Percentiles rank a stretch among this genome's conserved stretches.
Evolutionary conservation across 352 stramenopile species (phyloP).

Genomic region (Pythium volutum): DNA sequence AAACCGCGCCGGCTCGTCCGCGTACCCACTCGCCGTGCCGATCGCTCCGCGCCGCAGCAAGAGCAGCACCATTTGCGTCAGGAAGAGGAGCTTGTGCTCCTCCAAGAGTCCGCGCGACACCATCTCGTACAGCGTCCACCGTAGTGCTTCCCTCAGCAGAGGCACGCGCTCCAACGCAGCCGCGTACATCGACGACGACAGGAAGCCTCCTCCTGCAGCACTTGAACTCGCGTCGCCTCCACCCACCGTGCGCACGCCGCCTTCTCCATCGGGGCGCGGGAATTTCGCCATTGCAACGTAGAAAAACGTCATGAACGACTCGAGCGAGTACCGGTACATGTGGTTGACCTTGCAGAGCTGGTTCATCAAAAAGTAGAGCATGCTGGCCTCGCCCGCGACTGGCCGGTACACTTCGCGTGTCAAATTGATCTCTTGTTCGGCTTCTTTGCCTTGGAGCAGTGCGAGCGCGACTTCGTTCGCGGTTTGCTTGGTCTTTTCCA

Average conservation of each 20-base stretch:
- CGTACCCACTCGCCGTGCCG: conserved; percentile 64
- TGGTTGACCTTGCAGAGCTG: conserved; percentile 88
- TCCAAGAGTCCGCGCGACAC: conserved; percentile 90
- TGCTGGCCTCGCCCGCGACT: conserved; percentile 85
- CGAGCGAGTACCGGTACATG: conserved; percentile 94
- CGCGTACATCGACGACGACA: conserved; percentile 33
- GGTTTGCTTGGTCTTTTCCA: conserved; percentile 90
- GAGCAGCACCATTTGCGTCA: conserved; percentile 85
- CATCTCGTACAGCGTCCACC: conserved; percentile 89
- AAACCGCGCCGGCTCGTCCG: conserved; percentile 69
- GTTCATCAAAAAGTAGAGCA: conserved; percentile 92
- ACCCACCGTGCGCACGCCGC: neutral
- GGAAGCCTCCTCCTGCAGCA: conserved; percentile 6
- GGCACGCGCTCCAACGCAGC: conserved; percentile 54
- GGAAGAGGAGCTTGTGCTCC: conserved; percentile 89
- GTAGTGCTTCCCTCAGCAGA: conserved; percentile 67
- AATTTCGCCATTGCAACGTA: conserved; percentile 79
- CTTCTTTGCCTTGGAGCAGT: conserved; percentile 79
- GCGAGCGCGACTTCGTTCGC: conserved; percentile 84
- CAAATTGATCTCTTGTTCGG: conserved; percentile 90
- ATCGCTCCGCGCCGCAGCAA: conserved; percentile 70
- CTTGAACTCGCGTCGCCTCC: neutral
- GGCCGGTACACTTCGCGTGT: conserved; percentile 89
- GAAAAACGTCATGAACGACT: conserved; percentile 89
- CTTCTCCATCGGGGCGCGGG: conserved; percentile 13